These are phyloP conservation scores for Botryosphaeria dothidea DNA, from an alignment of 2,329 filamentous ascomycete genomes.

Conservation along the genomic window DNA sequence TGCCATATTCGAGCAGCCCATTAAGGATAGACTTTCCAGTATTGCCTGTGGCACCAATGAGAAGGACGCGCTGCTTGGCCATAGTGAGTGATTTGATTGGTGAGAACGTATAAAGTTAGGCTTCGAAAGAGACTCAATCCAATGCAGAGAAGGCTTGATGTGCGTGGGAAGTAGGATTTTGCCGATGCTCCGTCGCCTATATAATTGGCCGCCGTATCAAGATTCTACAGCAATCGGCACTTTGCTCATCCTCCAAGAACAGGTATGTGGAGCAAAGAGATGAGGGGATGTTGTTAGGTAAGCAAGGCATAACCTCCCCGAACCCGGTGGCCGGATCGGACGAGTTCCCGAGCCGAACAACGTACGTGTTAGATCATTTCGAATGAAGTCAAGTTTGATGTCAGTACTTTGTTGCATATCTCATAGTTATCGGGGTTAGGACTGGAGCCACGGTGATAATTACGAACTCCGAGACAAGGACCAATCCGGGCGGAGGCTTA, in stretches of 20 bases:
- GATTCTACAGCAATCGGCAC: too few species aligned
- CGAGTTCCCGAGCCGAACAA: too few species aligned
- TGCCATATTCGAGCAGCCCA: background rate
- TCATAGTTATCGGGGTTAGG: too few species aligned
- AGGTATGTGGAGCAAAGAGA: background rate
- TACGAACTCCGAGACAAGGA: background rate
- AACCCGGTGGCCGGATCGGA: background rate
- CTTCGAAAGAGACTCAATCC: background rate
- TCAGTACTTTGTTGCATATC: too few species aligned
- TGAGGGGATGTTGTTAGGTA: background rate
- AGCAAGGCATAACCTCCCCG: background rate
- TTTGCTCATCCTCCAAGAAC: too few species aligned
- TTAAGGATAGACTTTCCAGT: background rate
- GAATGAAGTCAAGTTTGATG: too few species aligned
- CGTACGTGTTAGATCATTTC: too few species aligned
- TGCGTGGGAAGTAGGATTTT: too few species aligned
- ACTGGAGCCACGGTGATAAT: too few species aligned
- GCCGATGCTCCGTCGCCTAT: too few species aligned
- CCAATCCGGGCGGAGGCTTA: background rate
- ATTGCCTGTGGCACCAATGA: background rate
- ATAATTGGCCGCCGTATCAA: too few species aligned
- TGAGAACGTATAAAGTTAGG: background rate
- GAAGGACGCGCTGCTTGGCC: background rate
- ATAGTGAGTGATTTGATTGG: background rate
- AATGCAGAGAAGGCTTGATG: too few species aligned